Evolutionary conservation across 352 stramenopile species (phyloP).

Genomic region (Phytophthora boehmeriae): DNA sequence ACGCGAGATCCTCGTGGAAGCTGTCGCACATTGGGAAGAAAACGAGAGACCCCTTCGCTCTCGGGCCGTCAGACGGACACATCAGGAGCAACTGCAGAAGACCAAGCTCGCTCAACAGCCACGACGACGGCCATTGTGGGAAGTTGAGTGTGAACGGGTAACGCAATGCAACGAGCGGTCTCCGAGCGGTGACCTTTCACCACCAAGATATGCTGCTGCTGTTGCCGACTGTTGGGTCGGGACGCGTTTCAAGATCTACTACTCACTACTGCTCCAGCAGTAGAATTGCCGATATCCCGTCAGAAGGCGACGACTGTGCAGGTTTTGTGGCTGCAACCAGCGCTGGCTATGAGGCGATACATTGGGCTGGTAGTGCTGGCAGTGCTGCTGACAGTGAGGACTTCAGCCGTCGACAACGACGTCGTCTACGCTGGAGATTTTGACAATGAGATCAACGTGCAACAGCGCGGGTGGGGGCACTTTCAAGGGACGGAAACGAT

Average conservation of each 20-base stretch:
- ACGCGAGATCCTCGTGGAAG: too few species aligned
- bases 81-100: too few species aligned
- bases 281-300: too few species aligned
- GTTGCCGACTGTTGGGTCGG: slow-evolving; percentile 17
- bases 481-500: slow-evolving; percentile 4
- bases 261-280: too few species aligned
- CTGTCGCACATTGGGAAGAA: too few species aligned
- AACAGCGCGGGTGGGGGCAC: not conserved
- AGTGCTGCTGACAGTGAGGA: slow-evolving; percentile 1
- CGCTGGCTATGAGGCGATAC: slow-evolving; percentile 20
- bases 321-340: not conserved
- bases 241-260: not conserved
- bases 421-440: slow-evolving; percentile 1
- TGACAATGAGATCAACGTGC: not conserved
- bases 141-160: too few species aligned
- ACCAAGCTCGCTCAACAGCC: too few species aligned
- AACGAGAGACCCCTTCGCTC: too few species aligned
- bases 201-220: slow-evolving; percentile 7
- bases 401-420: slow-evolving; percentile 4
- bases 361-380: slow-evolving; percentile 9
- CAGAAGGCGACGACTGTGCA: not conserved
- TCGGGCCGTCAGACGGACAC: too few species aligned
- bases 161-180: slow-evolving; percentile 8
- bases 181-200: slow-evolving; percentile 20
- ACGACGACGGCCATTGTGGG: too few species aligned